A percentile compares a stretch with the other conserved stretches of the same genome.
Conservation (phyloP, 148 eudicot genomes). For the Bassia scoparia region DNA sequence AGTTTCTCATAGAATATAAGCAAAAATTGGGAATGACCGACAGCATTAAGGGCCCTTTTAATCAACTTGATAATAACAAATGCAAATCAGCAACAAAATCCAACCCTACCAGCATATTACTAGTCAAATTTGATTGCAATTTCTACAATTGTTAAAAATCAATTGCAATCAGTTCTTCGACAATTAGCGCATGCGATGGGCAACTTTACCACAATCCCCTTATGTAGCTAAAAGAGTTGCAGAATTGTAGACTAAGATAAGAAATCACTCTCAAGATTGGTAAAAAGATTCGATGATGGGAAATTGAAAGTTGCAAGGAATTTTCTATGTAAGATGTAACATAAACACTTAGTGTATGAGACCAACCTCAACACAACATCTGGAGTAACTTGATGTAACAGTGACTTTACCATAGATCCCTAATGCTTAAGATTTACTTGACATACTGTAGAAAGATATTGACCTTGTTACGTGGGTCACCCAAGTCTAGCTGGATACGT, state of each 20-base stretch:
- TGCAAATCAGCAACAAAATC: not conserved
- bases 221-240: not conserved
- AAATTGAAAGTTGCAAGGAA: not conserved
- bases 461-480: not conserved
- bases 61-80: not conserved
- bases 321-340: not conserved
- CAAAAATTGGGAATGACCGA: slow-evolving; percentile 3
- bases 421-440: not conserved
- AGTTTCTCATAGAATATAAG: not conserved
- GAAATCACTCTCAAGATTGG: slow-evolving; percentile 17
- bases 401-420: not conserved
- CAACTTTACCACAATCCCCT: not conserved
- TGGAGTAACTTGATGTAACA: not conserved
- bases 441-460: not conserved
- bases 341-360: not conserved
- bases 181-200: not conserved
- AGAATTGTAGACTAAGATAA: not conserved
- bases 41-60: not conserved
- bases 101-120: slow-evolving; percentile 5
- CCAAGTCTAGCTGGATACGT: not conserved
- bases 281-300: not conserved
- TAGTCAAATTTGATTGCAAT: not conserved
- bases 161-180: not conserved
- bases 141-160: too few species aligned
- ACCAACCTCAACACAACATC: not conserved